Evolutionary conservation across 306 rosid species (phyloP), one percentile per base, ranked within the genome.

Genomic region (Gillenia trifoliata): DNA sequence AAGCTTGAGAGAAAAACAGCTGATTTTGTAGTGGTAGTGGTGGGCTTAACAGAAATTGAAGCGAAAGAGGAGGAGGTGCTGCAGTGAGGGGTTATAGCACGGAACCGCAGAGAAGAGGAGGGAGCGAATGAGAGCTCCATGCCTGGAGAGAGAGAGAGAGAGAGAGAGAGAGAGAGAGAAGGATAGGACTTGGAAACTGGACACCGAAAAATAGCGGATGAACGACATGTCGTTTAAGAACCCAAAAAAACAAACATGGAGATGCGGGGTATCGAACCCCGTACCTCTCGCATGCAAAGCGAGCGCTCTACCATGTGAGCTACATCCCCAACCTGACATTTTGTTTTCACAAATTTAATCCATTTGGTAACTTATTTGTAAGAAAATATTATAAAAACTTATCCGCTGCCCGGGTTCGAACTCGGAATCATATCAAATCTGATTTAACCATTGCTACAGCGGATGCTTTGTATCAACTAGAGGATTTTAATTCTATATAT

Each of bases 81-180:
- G 81, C 54, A 77, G 22, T 12, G 41, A 60, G 78, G 77, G n/a
- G 68, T 66, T 67, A 68, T 19, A 61, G 89, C 43, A 63, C 79
- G 81, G 75, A 74, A 63, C 52, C 77, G 81, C 57, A 73, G 84
- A 13, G 86, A 64, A 55, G 83, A 66, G 30, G 87, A 76, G 20
- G 85, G 68, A 70, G 78, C 71, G 25, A 77, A 8, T 31, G 93
- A 85, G 81, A 89, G 89, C 87, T 87, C 96, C 97, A 91, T 89
- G 77, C 12, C 3, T 20, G 34, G 15, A 38, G 25, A 56, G 36
- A 52, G 43, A 10, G 54, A 15, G 12, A 15, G 12, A 15, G 3
- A 0, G 4, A 8, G 22, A 52, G 23, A 52, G 33, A 62, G 23
- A 33, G 30, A 11, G 33, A 15, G n/a, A 16, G 59, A 19, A 11